Base-by-base conservation (phyloP, 768 basidiomycete genomes). In the Trametes villosa region DNA sequence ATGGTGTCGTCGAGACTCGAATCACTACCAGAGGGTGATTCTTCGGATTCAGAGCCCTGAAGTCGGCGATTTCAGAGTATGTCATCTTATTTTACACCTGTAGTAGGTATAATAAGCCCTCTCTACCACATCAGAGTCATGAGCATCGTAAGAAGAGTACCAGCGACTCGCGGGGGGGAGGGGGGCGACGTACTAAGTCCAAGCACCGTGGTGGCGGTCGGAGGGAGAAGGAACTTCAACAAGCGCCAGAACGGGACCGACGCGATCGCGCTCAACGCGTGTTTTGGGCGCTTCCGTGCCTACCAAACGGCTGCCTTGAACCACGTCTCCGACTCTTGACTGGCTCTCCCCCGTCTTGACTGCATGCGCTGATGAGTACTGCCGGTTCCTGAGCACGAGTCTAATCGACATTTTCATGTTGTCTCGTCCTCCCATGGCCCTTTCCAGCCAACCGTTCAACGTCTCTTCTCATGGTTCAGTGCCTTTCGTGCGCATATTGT, bases 401-500 rank as follows among this genome's bases (percentile, higher is more conserved):
- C 76, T 87, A 4, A 57, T 89, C 41, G 67, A 83, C 62, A 75
- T 81, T 12, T 84, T 78, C 67, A 66, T 77, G 49, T 40, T 61
- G 3, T 53, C 60, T 1, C 63, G 63, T 33, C 18, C 47, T 1
- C 47, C 58, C 31, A 44, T 60, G 5, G 65, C 62, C 20, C 67
- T 71, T 4, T 72, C 71, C 44, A 68, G 70, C 18, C 71, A 72
- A 53, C 71, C 47, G 69, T 65, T 65, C 12, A 56, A 48, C 46
- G 73, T 87, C 22, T 65, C 81, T 27, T 79, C 77, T 22, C 76
- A 78, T 69, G 88, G 86, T 6, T 70, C 82, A 24, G 81, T 87
- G 78, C 83, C 86, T 6, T 91, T 88, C 71, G 80, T 83, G 57
- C n/a, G 48, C 7, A 48, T 60, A 17, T 67, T 98, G 97, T 94